Evolutionary conservation across 345 rosid genomes (phyloP), one percentile per base, ranked within the genome.

Genomic region (Citrus reticulata): DNA sequence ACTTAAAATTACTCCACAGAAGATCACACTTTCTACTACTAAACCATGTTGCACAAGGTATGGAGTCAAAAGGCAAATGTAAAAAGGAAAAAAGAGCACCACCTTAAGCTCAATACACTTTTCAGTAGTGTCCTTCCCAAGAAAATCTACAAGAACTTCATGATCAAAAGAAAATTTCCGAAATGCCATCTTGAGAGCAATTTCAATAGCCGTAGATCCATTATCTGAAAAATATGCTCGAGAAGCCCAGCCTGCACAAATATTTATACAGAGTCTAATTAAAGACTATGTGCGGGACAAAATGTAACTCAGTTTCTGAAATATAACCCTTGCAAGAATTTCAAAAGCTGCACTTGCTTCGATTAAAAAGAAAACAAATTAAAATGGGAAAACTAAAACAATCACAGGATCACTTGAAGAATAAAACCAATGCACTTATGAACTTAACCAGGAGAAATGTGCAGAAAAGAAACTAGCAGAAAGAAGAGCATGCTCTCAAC

Each of bases 141-240:
- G 63, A 81, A 68, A 30, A 63, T 79, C 81, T 22, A 71, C 68
- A 64, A 88, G 79, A 67, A 84, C 82, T 75, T 80, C 89, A 84
- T 87, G 87, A 81, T 92, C 97, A 84, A 70, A 86, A 78, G 78
- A 88, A 83, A 87, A 96, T 84, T 87, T 91, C 71, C 97, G 94
- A 82, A 94, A 96, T 74, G 97, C 97, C 99, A 96, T 96, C 90
- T 96, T 94, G 79, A 96, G 87, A 78, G 97, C 93, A 82, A 96
- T 91, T 89, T 96, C 99, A 66, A 91, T 91, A 71, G 98, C 95
- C 39, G 98, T 93, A 69, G 98, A 93, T 83, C 99, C 98, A 85
- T 94, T 94, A 81, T 96, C 97, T 16, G 99, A 96, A 75, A 93
- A 96, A 85, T 81, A 96, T 59, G 81, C 82, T 77, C 97, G 91